Percentiles rank a stretch among this genome's conserved stretches.
Conservation (phyloP, 176 grass and related monocot genomes). For the Puccinellia tenuiflora region DNA sequence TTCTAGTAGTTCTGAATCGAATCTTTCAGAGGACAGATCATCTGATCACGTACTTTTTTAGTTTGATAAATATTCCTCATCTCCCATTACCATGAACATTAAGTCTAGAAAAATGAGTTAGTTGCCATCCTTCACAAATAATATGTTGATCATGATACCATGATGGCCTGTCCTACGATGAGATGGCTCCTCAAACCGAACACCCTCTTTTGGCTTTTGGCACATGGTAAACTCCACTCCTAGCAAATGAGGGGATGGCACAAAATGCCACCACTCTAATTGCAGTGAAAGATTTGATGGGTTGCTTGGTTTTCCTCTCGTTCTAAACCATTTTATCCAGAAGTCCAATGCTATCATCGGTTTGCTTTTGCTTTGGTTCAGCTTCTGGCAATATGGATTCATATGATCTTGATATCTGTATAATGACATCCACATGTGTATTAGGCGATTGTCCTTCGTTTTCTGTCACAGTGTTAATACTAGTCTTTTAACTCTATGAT, state of each 20-base stretch:
- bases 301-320: background rate
- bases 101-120: background rate
- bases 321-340: background rate
- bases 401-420: background rate
- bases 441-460: background rate
- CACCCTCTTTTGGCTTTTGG: background rate
- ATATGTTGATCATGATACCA: background rate
- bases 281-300: background rate
- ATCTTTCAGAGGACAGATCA: background rate
- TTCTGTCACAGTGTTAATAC: background rate
- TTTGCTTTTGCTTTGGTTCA: background rate
- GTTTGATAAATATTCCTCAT: background rate
- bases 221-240: background rate
- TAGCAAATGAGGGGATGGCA: background rate
- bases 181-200: background rate
- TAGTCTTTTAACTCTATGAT: background rate
- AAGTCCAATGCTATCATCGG: background rate
- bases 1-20: background rate
- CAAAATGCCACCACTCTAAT: background rate
- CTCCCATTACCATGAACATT: background rate
- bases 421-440: background rate
- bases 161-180: background rate
- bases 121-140: background rate
- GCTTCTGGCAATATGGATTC: background rate
- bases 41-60: background rate